These are phyloP conservation scores for Verticillium alfalfae DNA, from an alignment of 2,329 filamentous ascomycete genomes.

Conservation along the genomic window DNA sequence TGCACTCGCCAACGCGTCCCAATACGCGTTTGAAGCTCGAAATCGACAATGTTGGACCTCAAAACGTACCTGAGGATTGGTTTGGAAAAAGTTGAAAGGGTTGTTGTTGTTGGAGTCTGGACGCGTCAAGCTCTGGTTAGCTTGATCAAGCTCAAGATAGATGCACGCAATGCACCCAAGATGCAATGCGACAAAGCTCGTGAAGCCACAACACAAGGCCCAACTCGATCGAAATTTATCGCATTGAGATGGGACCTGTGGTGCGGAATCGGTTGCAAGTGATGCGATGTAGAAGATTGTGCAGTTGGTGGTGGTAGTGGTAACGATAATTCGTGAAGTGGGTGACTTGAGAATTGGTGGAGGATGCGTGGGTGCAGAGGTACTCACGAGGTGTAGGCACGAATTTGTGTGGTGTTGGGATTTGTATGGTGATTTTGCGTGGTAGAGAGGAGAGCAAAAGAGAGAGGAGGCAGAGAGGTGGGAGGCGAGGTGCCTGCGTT, in stretches of 20 bases:
- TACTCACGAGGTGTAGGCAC: conserved; percentile 45
- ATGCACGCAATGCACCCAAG: neutral
- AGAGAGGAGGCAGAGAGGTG: conserved; percentile 44
- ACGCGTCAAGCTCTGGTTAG: conserved; percentile 21
- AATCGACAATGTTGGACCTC: conserved; percentile 16
- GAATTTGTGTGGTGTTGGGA: conserved; percentile 38
- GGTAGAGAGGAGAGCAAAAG: conserved; percentile 30
- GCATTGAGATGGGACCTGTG: neutral
- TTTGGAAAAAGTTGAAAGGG: conserved; percentile 14
- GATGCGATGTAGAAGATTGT: neutral
- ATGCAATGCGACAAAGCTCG: neutral
- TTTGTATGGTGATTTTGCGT: conserved; percentile 50
- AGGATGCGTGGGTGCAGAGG: conserved; percentile 31
- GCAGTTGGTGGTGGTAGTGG: neutral
- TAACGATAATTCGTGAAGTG: neutral
- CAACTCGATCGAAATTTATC: neutral
- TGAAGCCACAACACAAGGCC: neutral
- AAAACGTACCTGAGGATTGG: conserved; percentile 27
- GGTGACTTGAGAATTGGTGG: conserved; percentile 29
- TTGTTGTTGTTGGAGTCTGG: conserved; percentile 22
- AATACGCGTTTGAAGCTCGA: conserved; percentile 28
- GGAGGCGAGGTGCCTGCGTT: conserved; percentile 39
- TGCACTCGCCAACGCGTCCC: conserved; percentile 23
- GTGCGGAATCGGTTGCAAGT: neutral
- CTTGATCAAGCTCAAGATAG: conserved; percentile 7